Conservation (phyloP, 2,329 filamentous ascomycete genomes). For the Blumeria hordei region DNA sequence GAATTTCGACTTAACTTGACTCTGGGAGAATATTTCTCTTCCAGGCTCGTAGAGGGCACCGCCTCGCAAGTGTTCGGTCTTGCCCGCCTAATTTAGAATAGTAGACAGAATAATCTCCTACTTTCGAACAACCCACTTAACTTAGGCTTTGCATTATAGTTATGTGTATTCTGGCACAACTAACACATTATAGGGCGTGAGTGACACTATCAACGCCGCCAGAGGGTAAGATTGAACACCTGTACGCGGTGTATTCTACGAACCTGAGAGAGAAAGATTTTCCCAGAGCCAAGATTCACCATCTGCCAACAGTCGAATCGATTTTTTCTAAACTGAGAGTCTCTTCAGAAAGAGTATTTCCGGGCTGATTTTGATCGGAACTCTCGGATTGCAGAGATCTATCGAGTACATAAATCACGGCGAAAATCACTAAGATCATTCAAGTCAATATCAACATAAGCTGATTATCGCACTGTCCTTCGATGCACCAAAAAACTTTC, state of each 20-base stretch:
- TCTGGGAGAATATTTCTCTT: no score
- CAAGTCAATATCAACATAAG: not conserved
- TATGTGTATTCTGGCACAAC: no score
- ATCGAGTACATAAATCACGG: not conserved
- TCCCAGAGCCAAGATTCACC: not conserved
- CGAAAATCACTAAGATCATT: not conserved
- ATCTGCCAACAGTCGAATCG: not conserved
- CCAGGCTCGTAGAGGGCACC: no score
- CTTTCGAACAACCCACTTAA: no score
- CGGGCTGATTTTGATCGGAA: not conserved
- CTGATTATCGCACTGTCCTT: not conserved
- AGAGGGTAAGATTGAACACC: not conserved
- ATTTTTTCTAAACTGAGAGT: not conserved
- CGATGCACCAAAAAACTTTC: not conserved
- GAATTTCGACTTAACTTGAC: no score
- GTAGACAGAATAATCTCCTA: no score
- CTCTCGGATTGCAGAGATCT: not conserved
- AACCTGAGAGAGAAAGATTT: not conserved
- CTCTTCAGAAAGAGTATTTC: not conserved
- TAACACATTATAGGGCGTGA: no score
- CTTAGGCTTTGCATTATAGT: no score
- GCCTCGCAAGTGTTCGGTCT: no score
- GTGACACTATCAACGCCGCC: no score
- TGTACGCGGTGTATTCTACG: not conserved
- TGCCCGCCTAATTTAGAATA: no score